Evolutionary conservation across 768 basidiomycete species (phyloP), one percentile per base, ranked within the genome.

Genomic region (Russula foetens): DNA sequence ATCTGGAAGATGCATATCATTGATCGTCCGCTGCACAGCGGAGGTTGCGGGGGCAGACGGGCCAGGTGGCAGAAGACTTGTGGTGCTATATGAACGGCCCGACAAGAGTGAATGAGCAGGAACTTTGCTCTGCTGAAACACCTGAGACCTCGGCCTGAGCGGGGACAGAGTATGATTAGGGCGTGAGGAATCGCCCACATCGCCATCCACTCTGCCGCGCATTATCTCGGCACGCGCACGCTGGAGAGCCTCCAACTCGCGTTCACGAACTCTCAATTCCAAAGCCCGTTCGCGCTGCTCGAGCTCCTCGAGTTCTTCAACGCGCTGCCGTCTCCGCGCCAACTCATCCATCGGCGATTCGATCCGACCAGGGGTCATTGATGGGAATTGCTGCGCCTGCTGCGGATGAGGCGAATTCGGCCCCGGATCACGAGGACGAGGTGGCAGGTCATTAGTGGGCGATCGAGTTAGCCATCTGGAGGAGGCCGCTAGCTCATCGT

Each of bases 221-320:
- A 75, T 76, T 21, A 75, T 67, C 45, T 72, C 76, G 15, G 73
- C 33, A 21, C 53, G 63, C 15, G 57, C 62, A 43, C 62, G 57
- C 15, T 63, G 58, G 45, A 57, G 51, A 7, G 17, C 51, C 8
- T 26, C 53, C 15, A 53, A 23, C 24, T 54, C 62, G 35, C 62
- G 62, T 21, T 86, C 83, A 24, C 77, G 77, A 9, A 79, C 71
- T 9, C 78, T 77, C 64, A 79, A 71, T 55, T 80, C 73, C 50
- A 86, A 74, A 60, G 86, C 84, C 62, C 79, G 83, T 59, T 83
- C 80, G 55, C 77, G 75, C 24, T 81, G 70, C 29, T 84, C 84
- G 0, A 80, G 68, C 43, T 81, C 79, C 38, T 81, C 74, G 14
- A 77, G 69, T 39, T 85, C 83, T 43, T 81, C 78, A 19, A 81